phyloP scores from a whole-genome alignment of 176 grass and related monocot genomes.

The Aegilops speltoides region DNA sequence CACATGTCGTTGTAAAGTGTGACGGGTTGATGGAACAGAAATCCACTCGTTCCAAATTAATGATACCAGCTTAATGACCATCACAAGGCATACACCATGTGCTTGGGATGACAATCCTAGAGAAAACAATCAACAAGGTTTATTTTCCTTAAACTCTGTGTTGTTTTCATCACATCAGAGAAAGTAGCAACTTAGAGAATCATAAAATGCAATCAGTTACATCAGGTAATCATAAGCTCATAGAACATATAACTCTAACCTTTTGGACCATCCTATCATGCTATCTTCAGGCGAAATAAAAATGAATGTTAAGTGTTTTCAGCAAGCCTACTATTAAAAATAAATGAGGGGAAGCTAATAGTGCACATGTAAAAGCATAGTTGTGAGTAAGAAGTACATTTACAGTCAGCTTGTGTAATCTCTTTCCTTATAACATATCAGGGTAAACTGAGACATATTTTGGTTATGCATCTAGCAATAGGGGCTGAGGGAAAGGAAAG shows the following conservation, averaged over 20 bases:
- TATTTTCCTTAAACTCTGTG: neutral
- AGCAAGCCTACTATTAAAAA: neutral
- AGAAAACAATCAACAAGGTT: neutral
- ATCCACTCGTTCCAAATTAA: neutral
- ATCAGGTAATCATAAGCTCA: no score
- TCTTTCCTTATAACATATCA: no score
- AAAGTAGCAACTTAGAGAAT: neutral
- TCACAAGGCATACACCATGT: neutral
- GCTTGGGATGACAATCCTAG: neutral
- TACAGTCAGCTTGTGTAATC: no score
- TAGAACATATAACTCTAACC: neutral
- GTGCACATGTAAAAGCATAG: no score
- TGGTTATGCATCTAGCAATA: no score
- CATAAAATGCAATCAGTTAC: neutral
- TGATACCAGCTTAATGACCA: neutral
- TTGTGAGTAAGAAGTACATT: no score
- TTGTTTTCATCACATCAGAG: neutral
- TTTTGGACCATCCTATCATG: neutral
- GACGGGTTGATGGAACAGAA: neutral
- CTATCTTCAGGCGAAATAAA: neutral
- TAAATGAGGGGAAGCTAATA: no score
- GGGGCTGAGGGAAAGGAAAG: no score
- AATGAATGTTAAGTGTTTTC: neutral
- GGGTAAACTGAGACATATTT: no score
- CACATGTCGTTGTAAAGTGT: neutral